A percentile compares a stretch with the other conserved stretches of the same genome.
These are phyloP conservation scores for Gloeopeniophorella convolvens DNA, from an alignment of 768 basidiomycete genomes.

Conservation along the genomic window DNA sequence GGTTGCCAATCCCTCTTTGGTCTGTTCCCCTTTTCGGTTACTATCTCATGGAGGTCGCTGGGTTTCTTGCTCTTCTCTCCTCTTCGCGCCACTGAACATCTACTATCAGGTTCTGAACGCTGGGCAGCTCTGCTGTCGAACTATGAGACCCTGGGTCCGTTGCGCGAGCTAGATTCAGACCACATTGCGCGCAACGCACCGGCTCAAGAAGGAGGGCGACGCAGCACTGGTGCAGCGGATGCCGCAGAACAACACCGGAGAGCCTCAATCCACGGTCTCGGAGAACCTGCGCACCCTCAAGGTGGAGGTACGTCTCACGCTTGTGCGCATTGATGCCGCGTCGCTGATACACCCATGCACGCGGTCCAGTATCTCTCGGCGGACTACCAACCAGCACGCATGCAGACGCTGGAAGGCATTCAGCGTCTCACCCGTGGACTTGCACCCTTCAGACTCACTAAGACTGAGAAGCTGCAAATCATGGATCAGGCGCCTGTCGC, in stretches of 20 bases:
- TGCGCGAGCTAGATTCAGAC: constrained; percentile 70
- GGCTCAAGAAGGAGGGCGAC: constrained; percentile 76
- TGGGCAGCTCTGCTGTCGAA: constrained; percentile 80
- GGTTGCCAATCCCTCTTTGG: constrained; percentile 8
- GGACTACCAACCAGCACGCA: constrained; percentile 58
- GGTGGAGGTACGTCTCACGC: constrained; percentile 55
- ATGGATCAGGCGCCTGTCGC: constrained; percentile 84
- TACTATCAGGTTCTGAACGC: constrained; percentile 59
- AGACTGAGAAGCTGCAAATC: constrained; percentile 87
- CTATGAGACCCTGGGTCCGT: constrained; percentile 73
- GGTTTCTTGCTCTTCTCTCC: neutral
- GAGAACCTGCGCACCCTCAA: constrained; percentile 83
- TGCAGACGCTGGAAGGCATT: constrained; percentile 62
- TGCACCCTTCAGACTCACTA: constrained; percentile 67
- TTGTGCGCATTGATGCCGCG: no score
- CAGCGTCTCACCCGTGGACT: constrained; percentile 60
- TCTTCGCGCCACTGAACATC: neutral
- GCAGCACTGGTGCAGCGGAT: constrained; percentile 2
- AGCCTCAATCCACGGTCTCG: constrained; percentile 48
- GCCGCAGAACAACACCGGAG: constrained; percentile 33
- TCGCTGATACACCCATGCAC: constrained; percentile 34
- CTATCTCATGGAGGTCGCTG: constrained; percentile 12
- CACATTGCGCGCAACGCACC: constrained; percentile 62
- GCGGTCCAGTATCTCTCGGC: constrained; percentile 81
- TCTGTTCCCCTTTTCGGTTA: constrained; percentile 11